Evolutionary conservation across 306 rosid species (phyloP).

Genomic region (Dryas octopetala): DNA sequence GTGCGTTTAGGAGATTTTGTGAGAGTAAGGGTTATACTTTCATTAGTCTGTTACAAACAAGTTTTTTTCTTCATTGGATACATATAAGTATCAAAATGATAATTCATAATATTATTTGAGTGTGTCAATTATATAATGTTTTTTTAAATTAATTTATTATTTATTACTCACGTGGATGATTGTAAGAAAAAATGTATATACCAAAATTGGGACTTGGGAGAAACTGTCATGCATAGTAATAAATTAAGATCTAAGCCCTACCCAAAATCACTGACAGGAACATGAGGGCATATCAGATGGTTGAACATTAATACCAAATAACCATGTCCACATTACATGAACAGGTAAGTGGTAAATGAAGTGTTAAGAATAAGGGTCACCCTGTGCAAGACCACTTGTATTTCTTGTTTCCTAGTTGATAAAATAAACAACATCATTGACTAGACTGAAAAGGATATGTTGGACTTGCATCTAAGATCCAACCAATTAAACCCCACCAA

Average conservation of each 20-base stretch:
- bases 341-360: neutral
- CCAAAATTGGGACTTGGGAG: neutral
- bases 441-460: constrained; percentile 40
- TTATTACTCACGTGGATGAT: too few relatives aligned
- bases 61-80: too few relatives aligned
- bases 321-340: neutral
- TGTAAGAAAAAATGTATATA: too few relatives aligned
- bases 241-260: neutral
- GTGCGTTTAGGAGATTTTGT: too few relatives aligned
- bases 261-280: constrained; percentile 2
- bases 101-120: too few relatives aligned
- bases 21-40: too few relatives aligned
- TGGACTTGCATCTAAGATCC: constrained; percentile 32
- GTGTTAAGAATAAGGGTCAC: neutral
- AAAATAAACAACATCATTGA: constrained; percentile 41
- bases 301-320: neutral
- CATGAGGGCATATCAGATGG: neutral
- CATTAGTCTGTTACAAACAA: too few relatives aligned
- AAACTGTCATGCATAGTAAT: neutral
- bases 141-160: too few relatives aligned
- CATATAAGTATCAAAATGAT: too few relatives aligned
- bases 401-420: constrained; percentile 13
- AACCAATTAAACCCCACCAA: constrained; percentile 45
- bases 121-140: too few relatives aligned
- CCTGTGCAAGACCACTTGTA: neutral